Percentiles rank a stretch among this genome's conserved stretches.
Evolutionary conservation across 768 basidiomycete species (phyloP).

Genomic region (Amylocystis lapponica): DNA sequence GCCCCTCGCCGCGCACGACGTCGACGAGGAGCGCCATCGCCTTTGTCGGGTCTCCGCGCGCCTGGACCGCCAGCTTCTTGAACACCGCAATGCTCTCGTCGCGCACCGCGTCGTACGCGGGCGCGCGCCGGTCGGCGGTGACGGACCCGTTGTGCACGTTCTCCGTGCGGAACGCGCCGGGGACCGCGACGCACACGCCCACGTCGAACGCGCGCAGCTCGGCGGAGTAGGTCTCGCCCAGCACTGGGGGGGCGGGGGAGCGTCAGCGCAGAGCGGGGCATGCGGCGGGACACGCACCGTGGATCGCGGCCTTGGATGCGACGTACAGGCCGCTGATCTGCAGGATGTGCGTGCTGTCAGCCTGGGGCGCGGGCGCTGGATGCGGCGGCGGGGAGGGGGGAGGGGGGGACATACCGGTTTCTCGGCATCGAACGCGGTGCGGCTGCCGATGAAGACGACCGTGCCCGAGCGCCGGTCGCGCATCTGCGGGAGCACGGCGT

Average conservation of each 20-base stretch:
- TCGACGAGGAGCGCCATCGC: constrained; percentile 46
- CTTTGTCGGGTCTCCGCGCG: constrained; percentile 52
- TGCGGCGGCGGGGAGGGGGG: background rate
- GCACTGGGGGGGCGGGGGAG: constrained; percentile 28
- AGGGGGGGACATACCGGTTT: constrained; percentile 24
- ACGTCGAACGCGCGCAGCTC: constrained; percentile 54
- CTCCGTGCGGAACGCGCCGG: constrained; percentile 57
- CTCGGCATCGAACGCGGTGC: constrained; percentile 32
- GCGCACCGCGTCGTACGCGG: constrained; percentile 45
- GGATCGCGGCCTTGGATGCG: constrained; percentile 38
- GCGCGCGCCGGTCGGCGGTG: constrained; percentile 32
- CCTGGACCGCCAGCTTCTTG: constrained; percentile 33
- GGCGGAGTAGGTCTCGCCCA: constrained; percentile 46
- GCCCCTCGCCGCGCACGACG: constrained; percentile 45
- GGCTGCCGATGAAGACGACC: constrained; percentile 32
- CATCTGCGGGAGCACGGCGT: constrained; percentile 38
- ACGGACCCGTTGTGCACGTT: constrained; percentile 39
- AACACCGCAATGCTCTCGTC: constrained; percentile 27
- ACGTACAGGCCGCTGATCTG: constrained; percentile 29
- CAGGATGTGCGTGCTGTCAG: constrained; percentile 1
- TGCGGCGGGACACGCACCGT: constrained; percentile 19
- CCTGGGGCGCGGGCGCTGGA: constrained; percentile 15
- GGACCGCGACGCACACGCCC: constrained; percentile 51
- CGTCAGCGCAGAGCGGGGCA: background rate
- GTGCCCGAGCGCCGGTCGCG: constrained; percentile 30